phyloP scores from a whole-genome alignment of 2,329 filamentous ascomycete species.

The Cercospora brassicicola region DNA sequence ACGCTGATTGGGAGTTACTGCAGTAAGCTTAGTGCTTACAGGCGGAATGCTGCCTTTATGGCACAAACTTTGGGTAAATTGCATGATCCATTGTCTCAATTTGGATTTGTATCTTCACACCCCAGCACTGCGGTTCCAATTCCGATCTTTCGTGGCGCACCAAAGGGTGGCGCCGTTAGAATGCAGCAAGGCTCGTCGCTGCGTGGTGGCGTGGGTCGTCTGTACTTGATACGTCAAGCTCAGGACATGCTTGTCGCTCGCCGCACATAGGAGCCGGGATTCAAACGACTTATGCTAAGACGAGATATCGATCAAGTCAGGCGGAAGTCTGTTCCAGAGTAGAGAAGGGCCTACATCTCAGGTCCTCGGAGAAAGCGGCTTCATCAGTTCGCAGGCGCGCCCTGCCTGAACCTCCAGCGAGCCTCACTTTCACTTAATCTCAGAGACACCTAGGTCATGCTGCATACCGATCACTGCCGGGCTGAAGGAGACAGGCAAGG shows the following conservation, averaged over 20 bases:
- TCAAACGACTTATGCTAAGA: not conserved
- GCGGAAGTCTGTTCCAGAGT: not conserved
- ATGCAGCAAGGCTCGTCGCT: not conserved
- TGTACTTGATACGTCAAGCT: not conserved
- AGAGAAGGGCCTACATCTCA: not conserved
- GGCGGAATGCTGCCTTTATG: not conserved
- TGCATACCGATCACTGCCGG: not conserved
- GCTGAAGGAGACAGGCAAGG: not conserved
- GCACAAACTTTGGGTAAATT: not conserved
- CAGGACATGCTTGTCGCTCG: not conserved
- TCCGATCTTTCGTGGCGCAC: not conserved
- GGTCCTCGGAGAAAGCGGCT: not conserved
- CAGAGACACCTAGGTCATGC: not conserved
- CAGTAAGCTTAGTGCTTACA: not conserved
- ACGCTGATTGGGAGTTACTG: not conserved
- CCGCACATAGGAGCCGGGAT: not conserved
- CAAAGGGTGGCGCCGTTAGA: not conserved
- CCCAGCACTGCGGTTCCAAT: not conserved
- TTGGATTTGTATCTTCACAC: not conserved
- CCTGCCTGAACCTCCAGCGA: not conserved
- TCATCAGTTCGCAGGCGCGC: not conserved
- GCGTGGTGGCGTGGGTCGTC: not conserved
- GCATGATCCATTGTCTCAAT: not conserved
- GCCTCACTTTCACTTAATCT: not conserved
- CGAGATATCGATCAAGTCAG: not conserved